Evolutionary conservation across 163 green algal species (phyloP), one percentile per base, ranked within the genome.

Genomic region (Scenedesmus sp.): DNA sequence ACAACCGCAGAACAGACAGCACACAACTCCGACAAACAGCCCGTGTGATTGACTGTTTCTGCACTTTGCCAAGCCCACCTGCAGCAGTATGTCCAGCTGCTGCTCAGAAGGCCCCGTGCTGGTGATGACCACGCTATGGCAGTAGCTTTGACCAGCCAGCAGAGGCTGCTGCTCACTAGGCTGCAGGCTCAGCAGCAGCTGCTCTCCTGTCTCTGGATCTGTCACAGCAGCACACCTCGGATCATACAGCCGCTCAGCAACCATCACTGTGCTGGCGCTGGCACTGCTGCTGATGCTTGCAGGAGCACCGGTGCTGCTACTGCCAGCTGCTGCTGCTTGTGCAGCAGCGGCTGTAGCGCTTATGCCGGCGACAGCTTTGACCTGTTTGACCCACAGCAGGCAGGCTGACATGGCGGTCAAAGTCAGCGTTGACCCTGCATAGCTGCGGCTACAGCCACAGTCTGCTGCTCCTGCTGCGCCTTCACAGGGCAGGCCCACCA

Each of bases 201-300:
- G 55, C 87, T 91, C 87, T 23, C 87, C 87, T 26, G 87, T 91
- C 73, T 91, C 87, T 55, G 67, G 67, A 84, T 91, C 87, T 57
- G 74, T 73, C 12, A 70, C 16, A 84, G 13, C 52, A 9, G 70
- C 23, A 74, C 62, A 86, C 10, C 70, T 60, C 12, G 87, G 70
- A 73, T 91, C 87, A 70, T 77, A 84, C 20, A 91, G 26, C 52
- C 87, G 23, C 67, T 91, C 67, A 23, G 56, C 57, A 18, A 89
- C 55, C 82, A 92, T 20, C 82, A 92, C 89, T 76, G 60, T 82
- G 70, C 84, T 88, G 34, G n/a, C 12, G n/a, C 62, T 88, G 62
- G 13, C 23, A 20, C 56, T 88, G 23, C 9, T 34, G 55, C 18
- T 73, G 54, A 18, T 3, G 8, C 15, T 2, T 52, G 84, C 62